Base-by-base conservation (phyloP, 306 rosid genomes). In the Hippophae rhamnoides region DNA sequence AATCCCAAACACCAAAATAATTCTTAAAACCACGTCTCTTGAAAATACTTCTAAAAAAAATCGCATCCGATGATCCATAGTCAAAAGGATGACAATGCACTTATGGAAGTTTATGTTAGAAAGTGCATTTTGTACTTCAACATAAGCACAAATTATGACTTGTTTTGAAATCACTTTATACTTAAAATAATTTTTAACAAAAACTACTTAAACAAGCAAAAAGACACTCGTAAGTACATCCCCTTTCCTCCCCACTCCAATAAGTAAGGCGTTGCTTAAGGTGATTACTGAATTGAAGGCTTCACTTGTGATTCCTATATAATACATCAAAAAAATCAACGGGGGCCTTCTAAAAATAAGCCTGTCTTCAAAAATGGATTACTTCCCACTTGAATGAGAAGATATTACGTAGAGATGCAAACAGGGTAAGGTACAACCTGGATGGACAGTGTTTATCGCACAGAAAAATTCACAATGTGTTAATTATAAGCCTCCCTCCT, bases 261-360 rank as follows among this genome's bases (percentile, higher is more conserved):
- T 49, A 23, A 49, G 44, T 12, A 14, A 13, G 5, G 3, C 13
- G 38, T 38, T 7, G 63, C 47, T 31, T 41, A 47, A n/a, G 43
- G 43, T 18, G 50, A 13, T 46, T 61, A 45, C 5, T 41, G 40
- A 3, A 56, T 42, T 42, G 0, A 11, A 50, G 13, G 27, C 48
- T 56, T 54, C 23, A 52, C 52, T 42, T 40, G 54, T 31, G 47
- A 41, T 43, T 47, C 58, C 52, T 68, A 69, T 31, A 8, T 53
- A 51, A 13, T 31, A 23, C 23, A 31, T 31, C 38, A 31, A 31
- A 31, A 54, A 47, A 40, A 59, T 54, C 12, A 11, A 51, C 47
- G 2, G n/a, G 71, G 67, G 67, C 71, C 42, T 57, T 48, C 25
- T 59, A 52, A 62, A 73, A 55, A 54, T 58, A 23, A 3, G 14